Evolutionary conservation across 1,284 basidiomycete genomes (phyloP).

Genomic region (Omphalotus olearius): DNA sequence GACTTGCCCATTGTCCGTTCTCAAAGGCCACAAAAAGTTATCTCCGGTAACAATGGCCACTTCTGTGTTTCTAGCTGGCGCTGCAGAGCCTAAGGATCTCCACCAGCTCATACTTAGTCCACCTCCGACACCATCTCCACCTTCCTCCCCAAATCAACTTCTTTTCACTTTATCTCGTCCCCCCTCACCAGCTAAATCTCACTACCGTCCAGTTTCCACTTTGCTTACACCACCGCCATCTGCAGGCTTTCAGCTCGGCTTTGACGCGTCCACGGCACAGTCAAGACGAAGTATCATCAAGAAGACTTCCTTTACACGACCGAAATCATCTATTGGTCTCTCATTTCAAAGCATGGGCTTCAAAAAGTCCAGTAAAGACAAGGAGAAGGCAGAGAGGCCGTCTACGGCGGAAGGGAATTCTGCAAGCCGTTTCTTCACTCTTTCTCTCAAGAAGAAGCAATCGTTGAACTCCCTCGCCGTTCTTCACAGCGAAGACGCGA

Average conservation of each 20-base stretch:
- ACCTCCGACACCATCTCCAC: background rate
- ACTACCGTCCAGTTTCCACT: slow-evolving; percentile 22
- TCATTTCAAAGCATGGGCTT: slow-evolving; percentile 28
- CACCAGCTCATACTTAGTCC: background rate
- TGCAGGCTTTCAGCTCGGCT: slow-evolving; percentile 11
- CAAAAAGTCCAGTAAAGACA: slow-evolving; percentile 19
- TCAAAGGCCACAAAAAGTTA: background rate
- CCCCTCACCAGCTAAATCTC: slow-evolving; percentile 14
- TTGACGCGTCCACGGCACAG: background rate
- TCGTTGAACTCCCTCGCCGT: slow-evolving; percentile 28
- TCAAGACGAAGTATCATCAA: background rate
- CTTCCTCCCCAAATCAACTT: background rate
- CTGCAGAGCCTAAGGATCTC: background rate
- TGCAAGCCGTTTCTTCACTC: slow-evolving; percentile 8
- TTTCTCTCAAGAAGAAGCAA: slow-evolving; percentile 28
- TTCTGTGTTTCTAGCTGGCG: background rate
- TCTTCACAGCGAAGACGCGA: slow-evolving; percentile 10
- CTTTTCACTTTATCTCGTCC: slow-evolving; percentile 11
- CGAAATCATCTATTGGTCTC: slow-evolving; percentile 8
- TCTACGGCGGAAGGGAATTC: background rate
- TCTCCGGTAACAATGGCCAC: slow-evolving; percentile 5
- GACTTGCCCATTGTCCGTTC: slow-evolving; percentile 3
- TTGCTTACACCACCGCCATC: slow-evolving; percentile 12
- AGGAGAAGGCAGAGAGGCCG: slow-evolving; percentile 17
- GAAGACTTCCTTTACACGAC: background rate